A percentile compares a stretch with the other conserved stretches of the same genome.
Evolutionary conservation across 202 grass and related monocot genomes (phyloP).

Genomic region (Panicum hallii): DNA sequence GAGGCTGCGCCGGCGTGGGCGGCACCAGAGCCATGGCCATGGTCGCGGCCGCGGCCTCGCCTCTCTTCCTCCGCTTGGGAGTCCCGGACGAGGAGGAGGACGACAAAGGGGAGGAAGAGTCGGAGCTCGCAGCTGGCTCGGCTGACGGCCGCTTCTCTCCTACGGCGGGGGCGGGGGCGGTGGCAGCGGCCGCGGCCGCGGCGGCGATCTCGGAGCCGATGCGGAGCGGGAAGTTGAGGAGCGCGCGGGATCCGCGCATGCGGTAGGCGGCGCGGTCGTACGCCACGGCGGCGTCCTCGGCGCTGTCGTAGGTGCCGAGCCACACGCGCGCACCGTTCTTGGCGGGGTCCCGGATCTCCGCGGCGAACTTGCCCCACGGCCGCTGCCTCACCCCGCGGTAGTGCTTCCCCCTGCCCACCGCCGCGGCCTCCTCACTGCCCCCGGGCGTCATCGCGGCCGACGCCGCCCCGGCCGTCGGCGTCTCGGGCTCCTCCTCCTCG

Average conservation of each 20-base stretch:
- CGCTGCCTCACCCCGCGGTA: constrained; percentile 81
- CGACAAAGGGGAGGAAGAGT: constrained; percentile 33
- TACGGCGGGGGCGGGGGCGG: background rate
- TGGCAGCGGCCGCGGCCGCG: background rate
- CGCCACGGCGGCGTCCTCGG: constrained; percentile 79
- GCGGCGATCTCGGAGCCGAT: constrained; percentile 65
- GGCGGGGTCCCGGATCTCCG: constrained; percentile 86
- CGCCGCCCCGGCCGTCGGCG: background rate
- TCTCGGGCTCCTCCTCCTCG: background rate
- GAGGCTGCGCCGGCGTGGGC: constrained; percentile 43
- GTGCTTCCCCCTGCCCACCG: constrained; percentile 63
- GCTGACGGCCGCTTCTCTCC: constrained; percentile 54
- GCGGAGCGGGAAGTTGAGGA: constrained; percentile 88
- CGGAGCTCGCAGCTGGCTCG: constrained; percentile 39
- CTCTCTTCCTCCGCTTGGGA: constrained; percentile 71
- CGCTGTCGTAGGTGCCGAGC: constrained; percentile 86
- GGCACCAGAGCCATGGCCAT: constrained; percentile 52
- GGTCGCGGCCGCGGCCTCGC: constrained; percentile 60
- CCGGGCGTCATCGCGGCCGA: background rate
- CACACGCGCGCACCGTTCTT: constrained; percentile 88
- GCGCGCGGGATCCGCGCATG: constrained; percentile 80
- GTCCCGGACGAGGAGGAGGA: constrained; percentile 48
- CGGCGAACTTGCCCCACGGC: constrained; percentile 93
- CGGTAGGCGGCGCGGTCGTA: constrained; percentile 86
- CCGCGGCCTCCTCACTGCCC: constrained; percentile 19